Conservation (phyloP, 164 flowering plant species). For the Warburgia ugandensis region DNA sequence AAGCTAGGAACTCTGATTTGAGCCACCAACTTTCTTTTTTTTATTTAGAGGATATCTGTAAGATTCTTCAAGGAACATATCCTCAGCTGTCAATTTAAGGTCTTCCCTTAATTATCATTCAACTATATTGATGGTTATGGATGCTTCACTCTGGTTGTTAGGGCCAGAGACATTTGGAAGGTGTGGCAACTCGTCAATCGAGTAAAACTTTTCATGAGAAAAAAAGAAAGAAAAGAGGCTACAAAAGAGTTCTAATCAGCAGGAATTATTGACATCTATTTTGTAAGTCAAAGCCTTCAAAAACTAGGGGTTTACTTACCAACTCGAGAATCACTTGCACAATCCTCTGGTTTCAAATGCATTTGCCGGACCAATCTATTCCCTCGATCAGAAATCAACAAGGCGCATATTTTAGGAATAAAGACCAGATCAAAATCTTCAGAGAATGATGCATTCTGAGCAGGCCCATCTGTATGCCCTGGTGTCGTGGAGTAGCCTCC, state of each 20-base stretch:
- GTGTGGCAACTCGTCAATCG: too few relatives aligned
- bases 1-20: too few relatives aligned
- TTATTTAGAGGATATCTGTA: too few relatives aligned
- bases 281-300: neutral
- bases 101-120: too few relatives aligned
- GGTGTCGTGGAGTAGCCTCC: constrained; percentile 40
- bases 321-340: constrained; percentile 26
- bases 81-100: too few relatives aligned
- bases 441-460: constrained; percentile 64
- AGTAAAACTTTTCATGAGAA: neutral
- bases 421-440: constrained; percentile 55
- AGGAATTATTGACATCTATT: too few relatives aligned
- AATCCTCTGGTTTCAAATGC: constrained; percentile 51
- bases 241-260: neutral
- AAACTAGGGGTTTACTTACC: constrained; percentile 22
- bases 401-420: constrained; percentile 44
- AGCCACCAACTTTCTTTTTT: too few relatives aligned
- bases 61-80: too few relatives aligned
- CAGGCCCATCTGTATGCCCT: constrained; percentile 71
- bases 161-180: too few relatives aligned
- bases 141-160: too few relatives aligned
- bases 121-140: too few relatives aligned
- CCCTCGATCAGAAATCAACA: constrained; percentile 65
- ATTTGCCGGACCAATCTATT: constrained; percentile 59
- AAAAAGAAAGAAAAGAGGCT: neutral